Percentiles rank a stretch among this genome's conserved stretches.
Evolutionary conservation across 1,139 yeast species (phyloP).

Genomic region (Yamadazyma mexicana): DNA sequence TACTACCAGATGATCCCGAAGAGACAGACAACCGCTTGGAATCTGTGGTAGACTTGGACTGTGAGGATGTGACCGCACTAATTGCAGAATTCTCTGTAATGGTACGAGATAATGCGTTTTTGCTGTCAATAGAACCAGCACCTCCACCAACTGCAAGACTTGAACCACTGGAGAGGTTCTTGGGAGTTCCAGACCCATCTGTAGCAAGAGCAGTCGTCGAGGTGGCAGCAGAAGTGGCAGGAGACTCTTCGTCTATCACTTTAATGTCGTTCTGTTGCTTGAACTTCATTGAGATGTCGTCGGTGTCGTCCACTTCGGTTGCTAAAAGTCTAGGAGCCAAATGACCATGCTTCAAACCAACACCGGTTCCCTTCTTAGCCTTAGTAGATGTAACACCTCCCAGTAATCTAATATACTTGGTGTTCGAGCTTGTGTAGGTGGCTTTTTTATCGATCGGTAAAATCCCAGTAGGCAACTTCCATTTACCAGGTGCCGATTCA

Average conservation of each 20-base stretch:
- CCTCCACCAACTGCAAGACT: slow-evolving; percentile 15
- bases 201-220: slow-evolving; percentile 5
- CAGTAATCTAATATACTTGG: slow-evolving; percentile 31
- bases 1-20: slow-evolving; percentile 17
- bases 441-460: slow-evolving; percentile 41
- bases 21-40: slow-evolving; percentile 14
- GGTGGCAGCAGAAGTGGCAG: not conserved
- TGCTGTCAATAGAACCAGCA: slow-evolving; percentile 12
- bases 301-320: slow-evolving; percentile 73
- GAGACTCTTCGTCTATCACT: too few relatives aligned
- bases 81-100: slow-evolving; percentile 27
- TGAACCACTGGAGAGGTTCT: slow-evolving; percentile 23
- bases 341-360: slow-evolving; percentile 74
- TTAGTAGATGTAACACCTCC: slow-evolving; percentile 26
- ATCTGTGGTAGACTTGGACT: slow-evolving; percentile 6
- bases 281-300: slow-evolving; percentile 20
- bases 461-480: slow-evolving; percentile 70
- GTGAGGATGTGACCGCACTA: slow-evolving; percentile 3
- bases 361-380: slow-evolving; percentile 42
- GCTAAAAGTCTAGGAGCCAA: slow-evolving; percentile 74
- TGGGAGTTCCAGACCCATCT: slow-evolving; percentile 8
- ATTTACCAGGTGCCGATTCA: slow-evolving; percentile 53
- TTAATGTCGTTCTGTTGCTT: not conserved
- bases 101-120: slow-evolving; percentile 31
- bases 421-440: slow-evolving; percentile 26